Evolutionary conservation across 2,329 filamentous ascomycete species (phyloP).

Genomic region (Cercospora citrullina): DNA sequence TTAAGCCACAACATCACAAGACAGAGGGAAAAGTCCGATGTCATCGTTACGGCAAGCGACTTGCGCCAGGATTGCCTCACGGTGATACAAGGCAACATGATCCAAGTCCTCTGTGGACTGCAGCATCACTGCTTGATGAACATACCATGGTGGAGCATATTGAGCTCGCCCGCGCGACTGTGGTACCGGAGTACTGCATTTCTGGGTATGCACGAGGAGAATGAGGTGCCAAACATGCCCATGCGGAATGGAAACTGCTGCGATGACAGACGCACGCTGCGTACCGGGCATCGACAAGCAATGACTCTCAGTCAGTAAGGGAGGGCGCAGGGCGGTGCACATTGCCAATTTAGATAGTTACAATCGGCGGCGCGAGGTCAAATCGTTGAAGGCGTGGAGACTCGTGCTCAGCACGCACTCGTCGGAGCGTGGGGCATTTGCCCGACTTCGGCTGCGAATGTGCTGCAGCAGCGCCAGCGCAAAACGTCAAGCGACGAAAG

Average conservation of each 20-base stretch:
- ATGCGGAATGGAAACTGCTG: neutral
- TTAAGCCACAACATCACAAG: neutral
- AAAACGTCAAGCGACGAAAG: neutral
- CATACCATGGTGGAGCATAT: neutral
- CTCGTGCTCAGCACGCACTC: neutral
- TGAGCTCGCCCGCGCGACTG: neutral
- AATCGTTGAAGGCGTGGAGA: neutral
- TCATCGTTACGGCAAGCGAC: neutral
- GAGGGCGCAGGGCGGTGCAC: neutral
- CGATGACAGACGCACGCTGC: neutral
- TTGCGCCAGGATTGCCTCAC: neutral
- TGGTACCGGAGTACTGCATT: neutral
- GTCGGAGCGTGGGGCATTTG: neutral
- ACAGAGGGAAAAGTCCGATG: neutral
- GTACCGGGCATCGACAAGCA: neutral
- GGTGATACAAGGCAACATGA: neutral
- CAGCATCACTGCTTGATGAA: neutral
- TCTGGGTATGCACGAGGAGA: neutral
- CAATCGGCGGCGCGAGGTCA: neutral
- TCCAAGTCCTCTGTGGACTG: neutral
- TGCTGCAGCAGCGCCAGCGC: neutral
- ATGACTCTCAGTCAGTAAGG: neutral
- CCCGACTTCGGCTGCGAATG: conserved; percentile 8
- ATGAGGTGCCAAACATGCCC: neutral
- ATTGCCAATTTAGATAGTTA: neutral